Base-by-base conservation (phyloP, 1,139 yeast genomes). In the Sporopachydermia cereana region DNA sequence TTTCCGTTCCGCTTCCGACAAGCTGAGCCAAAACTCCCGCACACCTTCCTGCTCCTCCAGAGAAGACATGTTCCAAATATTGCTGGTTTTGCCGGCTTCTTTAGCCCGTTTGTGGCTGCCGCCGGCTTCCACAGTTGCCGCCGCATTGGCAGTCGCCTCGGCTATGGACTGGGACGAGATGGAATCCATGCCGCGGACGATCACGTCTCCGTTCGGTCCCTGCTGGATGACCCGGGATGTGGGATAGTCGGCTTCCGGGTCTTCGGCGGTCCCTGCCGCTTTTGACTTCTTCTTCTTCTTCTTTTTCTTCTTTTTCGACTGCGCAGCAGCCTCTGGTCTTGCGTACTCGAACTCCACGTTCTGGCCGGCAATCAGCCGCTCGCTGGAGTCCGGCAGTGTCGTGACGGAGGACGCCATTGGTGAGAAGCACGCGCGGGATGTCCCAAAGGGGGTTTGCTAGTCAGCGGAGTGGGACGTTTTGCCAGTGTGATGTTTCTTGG, bases 201-300 rank as follows among this genome's bases (percentile, higher is more conserved):
- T 71, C 24, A 83, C 84, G 54, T 80, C 84, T 2, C 91, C 93
- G 57, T 81, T 79, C 2, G 83, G 72, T 1, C 77, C 82, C 57
- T 79, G 82, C 55, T 79, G 81, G 51, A 83, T 78, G 2, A 83
- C 79, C 48, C 93, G 60, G 2, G 86, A 79, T 3, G 76, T 70
- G 1, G 93, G 93, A 57, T 83, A 83, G 16, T 79, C 85, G 16
- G 71, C 73, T 16, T 73, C 71, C 2, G 80, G 77, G 50, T 77
- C 68, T 20, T 47, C 30, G 53, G 48, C 41, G 17, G 36, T 29
- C 24, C 41, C 43, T 1, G 43, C 49, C 12, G 47, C 41, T 44
- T 49, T 66, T 53, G 62, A 63, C 53, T 63, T 64, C 55, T 61
- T 62, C 54, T 65, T 64, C 49, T 59, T 60, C 48, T 60, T 59